Conservation (phyloP, 2,329 filamentous ascomycete species). For the Monilinia fructigena region DNA sequence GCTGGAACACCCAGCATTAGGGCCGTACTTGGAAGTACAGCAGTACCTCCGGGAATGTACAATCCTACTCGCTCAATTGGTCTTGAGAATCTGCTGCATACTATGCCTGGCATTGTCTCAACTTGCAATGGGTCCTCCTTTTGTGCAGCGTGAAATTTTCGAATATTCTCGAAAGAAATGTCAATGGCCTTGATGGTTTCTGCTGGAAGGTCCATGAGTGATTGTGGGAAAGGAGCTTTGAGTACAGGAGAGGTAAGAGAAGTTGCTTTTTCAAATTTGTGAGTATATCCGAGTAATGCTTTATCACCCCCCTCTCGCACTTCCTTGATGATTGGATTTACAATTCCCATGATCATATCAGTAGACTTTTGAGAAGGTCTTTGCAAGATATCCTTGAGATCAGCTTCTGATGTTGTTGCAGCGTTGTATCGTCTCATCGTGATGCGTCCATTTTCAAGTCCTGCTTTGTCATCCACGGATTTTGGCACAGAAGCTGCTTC, state of each 20-base stretch:
- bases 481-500: constrained; percentile 52
- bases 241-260: constrained; percentile 86
- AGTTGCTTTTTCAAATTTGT: constrained; percentile 97
- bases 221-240: constrained; percentile 80
- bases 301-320: constrained; percentile 82
- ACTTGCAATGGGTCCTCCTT: constrained; percentile 78
- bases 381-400: constrained; percentile 73
- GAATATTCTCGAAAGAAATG: constrained; percentile 88
- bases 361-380: constrained; percentile 91
- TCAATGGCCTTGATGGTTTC: constrained; percentile 94
- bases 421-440: constrained; percentile 79
- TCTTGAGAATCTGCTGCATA: constrained; percentile 88
- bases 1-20: constrained; percentile 98
- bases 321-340: constrained; percentile 86
- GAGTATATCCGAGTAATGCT: constrained; percentile 86
- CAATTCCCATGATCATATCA: constrained; percentile 89
- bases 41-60: constrained; percentile 94
- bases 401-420: constrained; percentile 58
- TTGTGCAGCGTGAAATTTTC: constrained; percentile 89
- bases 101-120: constrained; percentile 96
- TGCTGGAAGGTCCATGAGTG: constrained; percentile 78
- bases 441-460: constrained; percentile 59
- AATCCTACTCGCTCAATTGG: constrained; percentile 95
- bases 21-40: constrained; percentile 93
- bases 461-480: constrained; percentile 50